These are phyloP conservation scores for Hyparrhenia diplandra DNA, from an alignment of 176 grass and related monocot genomes.

Conservation along the genomic window DNA sequence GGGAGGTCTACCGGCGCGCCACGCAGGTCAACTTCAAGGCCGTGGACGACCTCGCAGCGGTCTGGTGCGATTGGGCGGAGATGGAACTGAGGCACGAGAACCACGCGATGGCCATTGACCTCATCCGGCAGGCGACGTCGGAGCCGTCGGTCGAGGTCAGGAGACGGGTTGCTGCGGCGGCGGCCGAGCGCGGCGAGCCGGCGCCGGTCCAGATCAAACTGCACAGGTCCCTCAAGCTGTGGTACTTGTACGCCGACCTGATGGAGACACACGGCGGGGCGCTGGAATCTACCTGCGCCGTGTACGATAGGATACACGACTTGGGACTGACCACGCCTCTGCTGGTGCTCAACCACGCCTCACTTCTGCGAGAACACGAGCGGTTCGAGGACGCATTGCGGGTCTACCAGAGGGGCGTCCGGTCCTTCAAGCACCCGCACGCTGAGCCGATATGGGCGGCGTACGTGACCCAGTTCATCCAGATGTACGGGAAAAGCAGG, in stretches of 20 bases:
- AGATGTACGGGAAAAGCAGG: conserved; percentile 46
- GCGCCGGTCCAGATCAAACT: conserved; percentile 49
- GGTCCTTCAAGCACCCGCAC: conserved; percentile 63
- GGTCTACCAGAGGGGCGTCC: conserved; percentile 64
- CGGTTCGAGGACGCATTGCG: conserved; percentile 85
- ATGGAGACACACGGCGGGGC: conserved; percentile 56
- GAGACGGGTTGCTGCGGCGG: not conserved
- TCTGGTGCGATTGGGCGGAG: conserved; percentile 66
- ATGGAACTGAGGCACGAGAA: conserved; percentile 61
- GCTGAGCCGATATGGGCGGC: conserved; percentile 63
- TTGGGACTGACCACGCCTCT: conserved; percentile 52
- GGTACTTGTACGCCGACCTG: conserved; percentile 71
- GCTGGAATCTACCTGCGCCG: conserved; percentile 47
- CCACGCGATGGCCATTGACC: conserved; percentile 34
- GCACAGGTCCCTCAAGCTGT: conserved; percentile 56
- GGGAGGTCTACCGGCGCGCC: conserved; percentile 51
- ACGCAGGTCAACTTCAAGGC: conserved; percentile 59
- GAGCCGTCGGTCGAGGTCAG: conserved; percentile 25
- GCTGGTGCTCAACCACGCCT: conserved; percentile 64
- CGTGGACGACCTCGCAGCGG: conserved; percentile 50
- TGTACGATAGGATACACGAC: conserved; percentile 64
- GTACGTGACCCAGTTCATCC: conserved; percentile 58
- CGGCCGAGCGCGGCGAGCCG: conserved; percentile 23
- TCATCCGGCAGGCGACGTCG: conserved; percentile 54
- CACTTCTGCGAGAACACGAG: conserved; percentile 36